phyloP scores from a whole-genome alignment of 768 basidiomycete genomes.

The Boletus speciosus region DNA sequence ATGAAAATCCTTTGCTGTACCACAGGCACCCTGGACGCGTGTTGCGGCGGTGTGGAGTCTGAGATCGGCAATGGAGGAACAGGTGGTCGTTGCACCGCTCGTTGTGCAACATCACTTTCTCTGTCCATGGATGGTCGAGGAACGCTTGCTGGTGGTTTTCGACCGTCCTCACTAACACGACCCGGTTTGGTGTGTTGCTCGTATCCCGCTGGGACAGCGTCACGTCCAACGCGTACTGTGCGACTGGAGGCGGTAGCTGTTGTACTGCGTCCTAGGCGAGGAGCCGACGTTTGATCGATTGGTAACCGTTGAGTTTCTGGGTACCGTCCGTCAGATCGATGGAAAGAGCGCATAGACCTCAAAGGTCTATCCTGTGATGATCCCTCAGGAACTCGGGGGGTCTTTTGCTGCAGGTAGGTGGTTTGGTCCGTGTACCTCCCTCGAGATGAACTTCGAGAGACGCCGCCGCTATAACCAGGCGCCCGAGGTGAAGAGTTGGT shows the following conservation, averaged over 20 bases:
- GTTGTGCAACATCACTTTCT: slow-evolving; percentile 21
- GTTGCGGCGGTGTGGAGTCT: slow-evolving; percentile 34
- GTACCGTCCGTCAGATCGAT: slow-evolving; percentile 40
- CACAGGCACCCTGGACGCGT: slow-evolving; percentile 27
- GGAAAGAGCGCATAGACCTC: slow-evolving; percentile 60
- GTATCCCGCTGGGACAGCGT: slow-evolving; percentile 3
- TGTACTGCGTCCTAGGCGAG: slow-evolving; percentile 35
- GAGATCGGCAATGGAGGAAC: slow-evolving; percentile 37
- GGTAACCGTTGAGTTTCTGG: slow-evolving; percentile 36
- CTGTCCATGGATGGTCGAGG: slow-evolving; percentile 24
- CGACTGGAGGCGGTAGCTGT: slow-evolving; percentile 26
- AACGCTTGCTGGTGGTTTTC: slow-evolving; percentile 18
- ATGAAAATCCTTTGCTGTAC: slow-evolving; percentile 75
- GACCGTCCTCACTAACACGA: slow-evolving; percentile 27
- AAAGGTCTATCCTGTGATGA: slow-evolving; percentile 31
- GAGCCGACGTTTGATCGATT: slow-evolving; percentile 26
- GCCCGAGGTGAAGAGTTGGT: slow-evolving; percentile 9
- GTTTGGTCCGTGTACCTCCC: slow-evolving; percentile 12
- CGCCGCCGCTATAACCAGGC: slow-evolving; percentile 4
- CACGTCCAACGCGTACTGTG: slow-evolving; percentile 16
- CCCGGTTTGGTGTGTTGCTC: slow-evolving; percentile 20
- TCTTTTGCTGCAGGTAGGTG: slow-evolving; percentile 18
- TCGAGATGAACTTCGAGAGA: slow-evolving; percentile 25
- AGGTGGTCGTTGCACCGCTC: slow-evolving; percentile 32
- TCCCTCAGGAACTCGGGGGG: slow-evolving; percentile 18